Conservation (phyloP, 805 yeast genomes). For the Kazachstania bromeliacearum region DNA sequence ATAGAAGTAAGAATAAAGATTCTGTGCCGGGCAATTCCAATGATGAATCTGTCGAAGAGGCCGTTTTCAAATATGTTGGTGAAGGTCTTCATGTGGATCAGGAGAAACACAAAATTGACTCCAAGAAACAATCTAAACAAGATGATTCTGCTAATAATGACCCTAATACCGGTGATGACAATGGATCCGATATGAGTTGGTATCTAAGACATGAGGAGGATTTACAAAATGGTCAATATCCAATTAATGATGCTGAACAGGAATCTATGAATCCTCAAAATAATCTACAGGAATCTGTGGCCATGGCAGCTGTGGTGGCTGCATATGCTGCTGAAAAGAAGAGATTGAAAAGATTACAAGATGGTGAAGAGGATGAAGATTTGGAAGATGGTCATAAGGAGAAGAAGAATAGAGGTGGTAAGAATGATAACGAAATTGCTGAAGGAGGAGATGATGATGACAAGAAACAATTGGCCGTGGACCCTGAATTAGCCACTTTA, state of each 20-base stretch:
- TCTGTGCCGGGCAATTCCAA: too few relatives aligned
- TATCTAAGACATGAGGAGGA: constrained; percentile 18
- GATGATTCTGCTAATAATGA: constrained; percentile 8
- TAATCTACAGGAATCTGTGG: constrained; percentile 14
- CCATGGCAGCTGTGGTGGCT: constrained; percentile 28
- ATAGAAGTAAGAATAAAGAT: too few relatives aligned
- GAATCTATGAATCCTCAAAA: constrained; percentile 2
- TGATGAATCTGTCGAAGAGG: constrained; percentile 56
- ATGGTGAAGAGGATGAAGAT: constrained; percentile 7
- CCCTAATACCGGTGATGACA: constrained; percentile 5
- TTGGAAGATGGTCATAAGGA: constrained; percentile 3
- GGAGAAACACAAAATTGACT: constrained; percentile 13
- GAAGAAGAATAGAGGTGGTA: constrained; percentile 13
- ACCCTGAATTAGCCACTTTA: constrained; percentile 47
- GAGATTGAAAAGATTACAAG: constrained; percentile 9
- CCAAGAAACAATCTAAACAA: constrained; percentile 2
- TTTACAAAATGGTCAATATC: constrained; percentile 2
- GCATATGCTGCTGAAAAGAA: constrained; percentile 21
- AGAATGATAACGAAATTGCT: constrained; percentile 5
- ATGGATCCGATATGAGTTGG: constrained; percentile 19
- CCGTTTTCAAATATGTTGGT: constrained; percentile 65
- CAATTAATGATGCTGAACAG: constrained; percentile 2
- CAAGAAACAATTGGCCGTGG: constrained; percentile 35
- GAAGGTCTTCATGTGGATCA: constrained; percentile 38
- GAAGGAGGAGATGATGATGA: constrained; percentile 7